phyloP scores from a whole-genome alignment of 164 flowering plant genomes.

The Sedum album region DNA sequence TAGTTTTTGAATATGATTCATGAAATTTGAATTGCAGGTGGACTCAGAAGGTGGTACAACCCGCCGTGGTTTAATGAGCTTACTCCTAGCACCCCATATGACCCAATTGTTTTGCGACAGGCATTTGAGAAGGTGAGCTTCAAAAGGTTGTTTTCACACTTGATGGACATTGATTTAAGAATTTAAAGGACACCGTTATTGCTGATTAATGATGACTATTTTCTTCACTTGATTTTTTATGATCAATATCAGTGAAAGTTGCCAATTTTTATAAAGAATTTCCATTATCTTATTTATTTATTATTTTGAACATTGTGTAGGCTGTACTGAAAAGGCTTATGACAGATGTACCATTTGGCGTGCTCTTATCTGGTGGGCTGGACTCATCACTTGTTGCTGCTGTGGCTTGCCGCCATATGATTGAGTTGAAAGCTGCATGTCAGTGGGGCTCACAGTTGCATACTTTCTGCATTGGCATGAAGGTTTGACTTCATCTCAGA shows the following conservation, averaged over 20 bases:
- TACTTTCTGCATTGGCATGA: slow-evolving; percentile 84
- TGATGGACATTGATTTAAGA: background rate
- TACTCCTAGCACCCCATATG: slow-evolving; percentile 73
- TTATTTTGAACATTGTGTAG: slow-evolving; percentile 23
- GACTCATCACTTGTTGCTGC: slow-evolving; percentile 98
- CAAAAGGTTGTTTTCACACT: background rate
- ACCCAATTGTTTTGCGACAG: slow-evolving; percentile 55
- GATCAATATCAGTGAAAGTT: background rate
- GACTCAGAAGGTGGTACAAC: slow-evolving; percentile 82
- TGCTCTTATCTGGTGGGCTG: slow-evolving; percentile 91
- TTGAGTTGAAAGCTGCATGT: slow-evolving; percentile 49
- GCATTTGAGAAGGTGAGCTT: slow-evolving; percentile 77
- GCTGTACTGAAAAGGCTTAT: slow-evolving; percentile 90
- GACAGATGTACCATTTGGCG: slow-evolving; percentile 99
- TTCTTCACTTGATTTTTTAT: background rate
- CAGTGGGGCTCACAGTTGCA: slow-evolving; percentile 95
- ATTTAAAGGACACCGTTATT: background rate
- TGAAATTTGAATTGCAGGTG: slow-evolving; percentile 40
- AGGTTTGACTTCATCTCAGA: slow-evolving; percentile 31
- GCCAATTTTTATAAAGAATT: background rate
- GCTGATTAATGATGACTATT: background rate
- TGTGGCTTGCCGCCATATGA: slow-evolving; percentile 77
- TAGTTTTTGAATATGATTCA: background rate
- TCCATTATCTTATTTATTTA: background rate
- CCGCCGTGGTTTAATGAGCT: slow-evolving; percentile 74